A percentile compares a stretch with the other conserved stretches of the same genome.
These are phyloP conservation scores for Gamarada debralockiae DNA, from an alignment of 495 filamentous ascomycete genomes.

Conservation along the genomic window DNA sequence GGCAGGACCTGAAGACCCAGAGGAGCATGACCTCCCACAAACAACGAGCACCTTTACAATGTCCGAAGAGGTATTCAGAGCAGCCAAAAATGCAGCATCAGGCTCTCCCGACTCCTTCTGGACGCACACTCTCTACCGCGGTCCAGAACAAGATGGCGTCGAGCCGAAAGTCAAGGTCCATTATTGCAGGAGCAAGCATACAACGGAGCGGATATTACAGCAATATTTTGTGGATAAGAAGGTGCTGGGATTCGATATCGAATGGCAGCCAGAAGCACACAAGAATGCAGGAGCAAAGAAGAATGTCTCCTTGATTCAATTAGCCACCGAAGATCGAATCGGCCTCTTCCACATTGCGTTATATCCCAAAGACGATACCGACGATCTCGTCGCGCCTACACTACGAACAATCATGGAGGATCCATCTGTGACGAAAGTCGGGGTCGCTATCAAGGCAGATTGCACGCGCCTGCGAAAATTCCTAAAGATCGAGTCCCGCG, in stretches of 20 bases:
- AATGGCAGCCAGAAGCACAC: conserved; percentile 63
- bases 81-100: conserved; percentile 34
- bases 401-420: conserved; percentile 70
- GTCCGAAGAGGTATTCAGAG: conserved; percentile 36
- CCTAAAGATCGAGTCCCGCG: conserved; percentile 56
- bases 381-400: conserved; percentile 62
- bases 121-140: conserved; percentile 62
- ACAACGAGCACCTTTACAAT: conserved; percentile 34
- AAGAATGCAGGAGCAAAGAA: conserved; percentile 44
- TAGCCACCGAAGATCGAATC: conserved; percentile 76
- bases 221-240: conserved; percentile 65
- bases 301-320: conserved; percentile 74
- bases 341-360: conserved; percentile 75
- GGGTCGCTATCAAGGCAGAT: conserved; percentile 73
- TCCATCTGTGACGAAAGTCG: conserved; percentile 66
- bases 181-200: conserved; percentile 66
- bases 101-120: conserved; percentile 53
- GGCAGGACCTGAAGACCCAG: conserved; percentile 6
- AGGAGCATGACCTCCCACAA: conserved; percentile 14
- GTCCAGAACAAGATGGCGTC: conserved; percentile 26
- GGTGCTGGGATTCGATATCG: conserved; percentile 80
- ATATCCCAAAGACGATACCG: conserved; percentile 40
- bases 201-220: conserved; percentile 59
- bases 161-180: conserved; percentile 46
- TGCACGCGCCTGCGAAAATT: conserved; percentile 63